Conservation (phyloP, 2,329 filamentous ascomycete genomes). For the Sporothrix inflata region DNA sequence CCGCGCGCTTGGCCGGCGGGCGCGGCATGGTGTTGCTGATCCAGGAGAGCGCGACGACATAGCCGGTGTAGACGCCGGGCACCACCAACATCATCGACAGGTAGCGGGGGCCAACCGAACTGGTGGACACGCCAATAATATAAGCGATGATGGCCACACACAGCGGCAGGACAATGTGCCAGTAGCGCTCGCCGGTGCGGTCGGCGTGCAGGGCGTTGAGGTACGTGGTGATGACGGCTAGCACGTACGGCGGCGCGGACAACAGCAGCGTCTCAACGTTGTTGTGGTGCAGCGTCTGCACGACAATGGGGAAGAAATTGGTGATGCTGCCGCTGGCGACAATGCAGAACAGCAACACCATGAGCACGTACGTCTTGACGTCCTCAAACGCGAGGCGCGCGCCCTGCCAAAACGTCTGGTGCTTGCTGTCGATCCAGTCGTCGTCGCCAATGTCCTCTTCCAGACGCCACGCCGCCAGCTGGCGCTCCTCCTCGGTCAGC, state of each 20-base stretch:
- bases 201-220: constrained; percentile 72
- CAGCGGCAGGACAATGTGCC: constrained; percentile 66
- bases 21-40: constrained; percentile 75
- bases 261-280: constrained; percentile 64
- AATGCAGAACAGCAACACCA: constrained; percentile 61
- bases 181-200: constrained; percentile 70
- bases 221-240: constrained; percentile 64
- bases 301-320: constrained; percentile 70
- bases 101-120: constrained; percentile 63
- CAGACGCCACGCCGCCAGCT: constrained; percentile 50
- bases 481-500: constrained; percentile 50
- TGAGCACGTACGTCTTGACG: constrained; percentile 62
- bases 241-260: constrained; percentile 67
- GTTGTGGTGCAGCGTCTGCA: constrained; percentile 66
- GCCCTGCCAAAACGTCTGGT: constrained; percentile 60
- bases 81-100: constrained; percentile 73
- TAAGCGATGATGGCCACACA: constrained; percentile 65
- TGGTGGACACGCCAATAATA: constrained; percentile 69
- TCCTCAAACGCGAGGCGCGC: constrained; percentile 60
- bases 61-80: constrained; percentile 57
- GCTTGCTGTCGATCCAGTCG: constrained; percentile 60
- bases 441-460: constrained; percentile 60
- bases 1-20: constrained; percentile 71
- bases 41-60: constrained; percentile 72
- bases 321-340: constrained; percentile 60